Evolutionary conservation across 805 yeast species (phyloP).

Genomic region (Yamadazyma insecticola): DNA sequence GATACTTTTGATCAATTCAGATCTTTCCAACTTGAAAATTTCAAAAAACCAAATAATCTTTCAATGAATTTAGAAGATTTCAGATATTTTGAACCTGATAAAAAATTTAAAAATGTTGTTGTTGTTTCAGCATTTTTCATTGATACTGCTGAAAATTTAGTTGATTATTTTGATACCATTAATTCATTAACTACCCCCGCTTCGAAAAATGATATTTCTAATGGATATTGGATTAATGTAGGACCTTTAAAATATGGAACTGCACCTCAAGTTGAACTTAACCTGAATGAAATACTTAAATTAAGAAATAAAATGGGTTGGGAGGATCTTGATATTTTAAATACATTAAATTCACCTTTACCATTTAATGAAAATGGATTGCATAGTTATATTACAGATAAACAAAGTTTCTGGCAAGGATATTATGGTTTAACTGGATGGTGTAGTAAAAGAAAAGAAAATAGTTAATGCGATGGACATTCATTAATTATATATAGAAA

Average conservation of each 20-base stretch:
- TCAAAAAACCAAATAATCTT: slow-evolving; percentile 44
- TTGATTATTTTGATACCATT: slow-evolving; percentile 70
- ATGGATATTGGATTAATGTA: slow-evolving; percentile 77
- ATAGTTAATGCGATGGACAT: background rate
- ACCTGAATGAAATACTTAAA: slow-evolving; percentile 60
- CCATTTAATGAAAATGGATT: slow-evolving; percentile 18
- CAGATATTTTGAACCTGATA: slow-evolving; percentile 38
- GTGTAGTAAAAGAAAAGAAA: slow-evolving; percentile 43
- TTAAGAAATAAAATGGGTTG: slow-evolving; percentile 62
- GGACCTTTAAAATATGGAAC: slow-evolving; percentile 95
- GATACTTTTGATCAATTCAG: slow-evolving; percentile 48
- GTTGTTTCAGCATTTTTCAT: slow-evolving; percentile 72
- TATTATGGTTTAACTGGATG: slow-evolving; percentile 64
- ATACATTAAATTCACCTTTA: slow-evolving; percentile 9
- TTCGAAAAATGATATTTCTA: slow-evolving; percentile 17
- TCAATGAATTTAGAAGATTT: slow-evolving; percentile 59
- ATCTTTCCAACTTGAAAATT: slow-evolving; percentile 23
- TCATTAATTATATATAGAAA: too few species aligned
- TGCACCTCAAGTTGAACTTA: slow-evolving; percentile 71
- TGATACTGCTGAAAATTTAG: slow-evolving; percentile 86
- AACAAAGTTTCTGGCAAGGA: slow-evolving; percentile 69
- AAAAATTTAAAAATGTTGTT: slow-evolving; percentile 42
- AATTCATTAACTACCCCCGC: slow-evolving; percentile 18
- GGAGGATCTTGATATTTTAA: slow-evolving; percentile 23
- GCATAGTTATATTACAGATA: slow-evolving; percentile 65